Evolutionary conservation across 306 rosid genomes (phyloP), one percentile per base, ranked within the genome.

Genomic region (Medicago ruthenica): DNA sequence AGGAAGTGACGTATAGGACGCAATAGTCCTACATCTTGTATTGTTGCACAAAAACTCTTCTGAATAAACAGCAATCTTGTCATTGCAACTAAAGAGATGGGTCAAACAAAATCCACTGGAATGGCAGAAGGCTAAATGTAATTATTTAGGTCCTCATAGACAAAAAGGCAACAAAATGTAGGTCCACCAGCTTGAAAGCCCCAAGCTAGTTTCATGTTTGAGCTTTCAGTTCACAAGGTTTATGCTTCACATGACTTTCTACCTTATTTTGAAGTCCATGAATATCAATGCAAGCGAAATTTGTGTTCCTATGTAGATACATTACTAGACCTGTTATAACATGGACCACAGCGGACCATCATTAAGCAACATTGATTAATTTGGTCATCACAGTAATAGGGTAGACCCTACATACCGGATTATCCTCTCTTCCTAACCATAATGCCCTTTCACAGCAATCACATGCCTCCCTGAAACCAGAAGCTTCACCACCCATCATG

Each of bases 241-340:
- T 76, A 17, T 36, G 65, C 45, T 15, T 39, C 67, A 64, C 60
- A 58, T 17, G 66, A 71, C 63, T 16, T 39, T 31, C 31, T 15
- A 10, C 31, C 21, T 59, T 54, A 55, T 34, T 62, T 65, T 36
- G 41, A 48, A 76, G 82, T 57, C 6, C 41, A 34, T n/a, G 39
- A 71, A 71, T 59, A 71, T 48, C 55, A 53, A 70, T 13, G 74
- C 42, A 11, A 62, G 74, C 40, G 15, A 31, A 63, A 45, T 74
- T 34, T 8, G 74, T 27, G 45, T 65, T 50, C 63, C 54, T 24
- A 62, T 3, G 51, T 53, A 57, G 31, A 45, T 20, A 24, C 16
- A 62, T 20, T 36, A 54, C 61, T 18, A 54, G 61, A 11, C 14
- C 22, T 54, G 9, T 54, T 54, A 54, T 18, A 54, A 54, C 61